Evolutionary conservation across 495 filamentous ascomycete species (phyloP).

Genomic region (Pyronema omphalodes): DNA sequence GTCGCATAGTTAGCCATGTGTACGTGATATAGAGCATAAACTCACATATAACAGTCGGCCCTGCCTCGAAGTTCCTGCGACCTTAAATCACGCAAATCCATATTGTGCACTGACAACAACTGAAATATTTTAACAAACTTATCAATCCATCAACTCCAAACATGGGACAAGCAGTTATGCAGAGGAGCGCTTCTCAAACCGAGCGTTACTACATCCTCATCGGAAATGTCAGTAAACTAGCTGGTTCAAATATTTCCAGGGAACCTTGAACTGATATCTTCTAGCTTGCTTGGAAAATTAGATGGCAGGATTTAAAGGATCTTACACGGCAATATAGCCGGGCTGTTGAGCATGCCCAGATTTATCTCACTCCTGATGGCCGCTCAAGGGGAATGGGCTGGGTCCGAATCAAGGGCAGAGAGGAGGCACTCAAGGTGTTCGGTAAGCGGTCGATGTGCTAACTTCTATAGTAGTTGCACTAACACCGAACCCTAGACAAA

Average conservation of each 20-base stretch:
- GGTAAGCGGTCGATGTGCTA: background rate
- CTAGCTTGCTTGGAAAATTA: constrained; percentile 11
- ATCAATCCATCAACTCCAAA: background rate
- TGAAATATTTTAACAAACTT: no score
- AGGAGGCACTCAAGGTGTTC: constrained; percentile 10
- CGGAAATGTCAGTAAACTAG: background rate
- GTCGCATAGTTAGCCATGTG: no score
- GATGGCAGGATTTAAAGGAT: constrained; percentile 18
- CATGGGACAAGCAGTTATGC: background rate
- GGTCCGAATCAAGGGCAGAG: constrained; percentile 9
- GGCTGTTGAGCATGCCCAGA: constrained; percentile 8
- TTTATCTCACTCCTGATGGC: constrained; percentile 6
- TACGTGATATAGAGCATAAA: no score
- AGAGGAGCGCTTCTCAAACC: background rate
- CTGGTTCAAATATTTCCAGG: background rate
- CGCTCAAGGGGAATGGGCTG: constrained; percentile 11
- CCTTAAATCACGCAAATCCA: no score
- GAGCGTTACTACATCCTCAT: background rate
- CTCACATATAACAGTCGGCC: no score
- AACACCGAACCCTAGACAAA: background rate
- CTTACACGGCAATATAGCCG: constrained; percentile 9
- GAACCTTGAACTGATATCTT: background rate
- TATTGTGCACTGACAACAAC: no score
- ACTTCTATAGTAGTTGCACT: no score
- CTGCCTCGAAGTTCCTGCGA: no score